Evolutionary conservation across 2,329 filamentous ascomycete species (phyloP), one percentile per base, ranked within the genome.

Genomic region (Tolypocladium pustulatum): DNA sequence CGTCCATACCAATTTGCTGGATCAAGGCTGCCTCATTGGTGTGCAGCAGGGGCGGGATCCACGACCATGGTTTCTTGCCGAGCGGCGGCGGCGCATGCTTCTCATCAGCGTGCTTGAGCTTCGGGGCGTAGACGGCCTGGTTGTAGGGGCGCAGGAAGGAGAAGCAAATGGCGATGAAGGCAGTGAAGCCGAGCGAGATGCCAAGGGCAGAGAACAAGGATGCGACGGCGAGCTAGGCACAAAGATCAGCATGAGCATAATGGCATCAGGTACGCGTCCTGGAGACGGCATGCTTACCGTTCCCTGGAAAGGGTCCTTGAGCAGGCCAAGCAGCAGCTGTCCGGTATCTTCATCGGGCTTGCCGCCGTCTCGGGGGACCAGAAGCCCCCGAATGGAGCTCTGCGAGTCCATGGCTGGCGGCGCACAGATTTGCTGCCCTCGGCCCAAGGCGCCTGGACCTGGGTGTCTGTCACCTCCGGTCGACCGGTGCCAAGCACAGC

Each of bases 141-240:
- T 97, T 93, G 73, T 92, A 91, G 6, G 94, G 94, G 61, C 94
- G 89, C 58, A 97, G 79, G 66, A 97, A 78, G 62, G 91, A 96
- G 80, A 97, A 99, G 63, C 86, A 75, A 60, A 96, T 71, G 62
- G 90, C 86, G 65, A 96, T 86, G 65, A 86, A 78, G 62, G 82
- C 68, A 10, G 91, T 90, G 68, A 94, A 78, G 58, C 84, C 88
- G 52, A 97, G 70, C 3, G 93, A 96, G 27, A 89, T 91, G 63
- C 79, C 89, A 52, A 97, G 76, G 55, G 92, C 91, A 60, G 90
- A 88, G 73, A 87, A 85, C 61, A 97, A 80, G 51, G 91, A 88
- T 34, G 66, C 66, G 51, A 62, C 61, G 53, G 62, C 60, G 43
- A 73, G 69, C 71, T 73, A 27, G 51, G 20, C 22, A n/a, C 15